These are phyloP conservation scores for Pneumocystis carinii DNA, from an alignment of 1,139 yeast species.

Conservation along the genomic window DNA sequence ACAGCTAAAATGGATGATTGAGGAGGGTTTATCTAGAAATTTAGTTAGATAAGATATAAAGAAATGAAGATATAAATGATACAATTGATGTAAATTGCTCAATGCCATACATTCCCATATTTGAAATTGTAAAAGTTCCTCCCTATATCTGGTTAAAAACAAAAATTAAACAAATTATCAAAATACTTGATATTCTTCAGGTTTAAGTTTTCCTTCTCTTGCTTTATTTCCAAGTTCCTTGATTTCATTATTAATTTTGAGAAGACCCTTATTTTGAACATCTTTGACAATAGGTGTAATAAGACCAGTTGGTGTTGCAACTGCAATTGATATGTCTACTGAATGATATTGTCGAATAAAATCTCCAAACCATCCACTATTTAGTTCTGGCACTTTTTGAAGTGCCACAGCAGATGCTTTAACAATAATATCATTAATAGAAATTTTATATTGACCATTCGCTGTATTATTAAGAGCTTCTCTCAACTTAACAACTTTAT, in stretches of 20 bases:
- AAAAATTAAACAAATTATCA: background rate
- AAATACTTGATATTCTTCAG: conserved; percentile 69
- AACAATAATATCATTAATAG: conserved; percentile 85
- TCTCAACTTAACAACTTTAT: conserved; percentile 83
- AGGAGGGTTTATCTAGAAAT: conserved; percentile 64
- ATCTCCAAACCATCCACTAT: conserved; percentile 82
- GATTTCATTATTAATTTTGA: conserved; percentile 62
- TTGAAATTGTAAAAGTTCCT: conserved; percentile 94
- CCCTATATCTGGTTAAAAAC: conserved; percentile 31
- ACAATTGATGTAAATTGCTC: conserved; percentile 75
- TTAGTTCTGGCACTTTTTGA: conserved; percentile 80
- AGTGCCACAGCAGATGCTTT: conserved; percentile 90
- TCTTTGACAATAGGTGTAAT: conserved; percentile 88
- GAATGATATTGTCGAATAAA: conserved; percentile 81
- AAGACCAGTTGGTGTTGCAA: conserved; percentile 93
- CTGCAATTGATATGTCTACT: conserved; percentile 96
- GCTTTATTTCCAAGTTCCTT: conserved; percentile 95
- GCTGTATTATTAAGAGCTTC: conserved; percentile 74
- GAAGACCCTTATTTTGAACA: conserved; percentile 77
- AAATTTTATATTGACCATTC: conserved; percentile 76
- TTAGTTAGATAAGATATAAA: conserved; percentile 80
- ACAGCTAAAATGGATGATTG: conserved; percentile 87
- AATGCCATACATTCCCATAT: conserved; percentile 96
- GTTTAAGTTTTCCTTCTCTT: conserved; percentile 75
- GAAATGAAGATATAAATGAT: background rate